Base-by-base conservation (phyloP, 108 stramenopile genomes). In the Nitzschia sp. region DNA sequence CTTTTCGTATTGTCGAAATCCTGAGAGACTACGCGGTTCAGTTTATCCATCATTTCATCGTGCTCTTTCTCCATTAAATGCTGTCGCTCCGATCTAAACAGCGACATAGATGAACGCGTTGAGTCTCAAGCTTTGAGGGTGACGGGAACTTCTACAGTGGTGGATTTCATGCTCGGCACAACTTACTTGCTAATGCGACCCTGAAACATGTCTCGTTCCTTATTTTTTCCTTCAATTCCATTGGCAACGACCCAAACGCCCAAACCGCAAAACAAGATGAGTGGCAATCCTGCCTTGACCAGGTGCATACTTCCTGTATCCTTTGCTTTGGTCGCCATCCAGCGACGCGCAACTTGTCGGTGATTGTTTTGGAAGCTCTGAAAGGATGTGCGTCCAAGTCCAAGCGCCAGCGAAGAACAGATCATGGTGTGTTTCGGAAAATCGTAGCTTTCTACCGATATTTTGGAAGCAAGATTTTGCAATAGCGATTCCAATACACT, bases 1-100 rank as follows among this genome's bases (percentile, higher is more conserved):
- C 93, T 64, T 76, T 88, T 89, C 6, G 93, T 94, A 70, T 94
- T 94, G 76, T 94, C 93, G 69, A 90, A 94, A 47, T 90, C 87
- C 60, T 75, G 54, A 25, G 73, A 67, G 33, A 81, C 67, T 26
- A 89, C 77, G 56, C 87, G 85, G 38, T 78, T 89, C 45, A 92
- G 55, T 63, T 90, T 91, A 54, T 90, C 87, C 84, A 94, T 90
- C 93, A 94, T 89, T 52, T 94, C 83, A 60, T 90, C 89, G 34
- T 90, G 85, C 66, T 94, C 93, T 22, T 80, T 64, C 32, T 90
- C 85, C 50, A 94, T 54, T 22, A 84, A 45, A 8, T 86, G 85
- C 72, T 94, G 93, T 32, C 93, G 83, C 45, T 92, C 83, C 11
- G 89, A 86, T 72, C 76, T 80, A 38, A 32, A 6, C 33, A 53